Base-by-base conservation (phyloP, 2,329 filamentous ascomycete species). In the Lizonia empirigonia region DNA sequence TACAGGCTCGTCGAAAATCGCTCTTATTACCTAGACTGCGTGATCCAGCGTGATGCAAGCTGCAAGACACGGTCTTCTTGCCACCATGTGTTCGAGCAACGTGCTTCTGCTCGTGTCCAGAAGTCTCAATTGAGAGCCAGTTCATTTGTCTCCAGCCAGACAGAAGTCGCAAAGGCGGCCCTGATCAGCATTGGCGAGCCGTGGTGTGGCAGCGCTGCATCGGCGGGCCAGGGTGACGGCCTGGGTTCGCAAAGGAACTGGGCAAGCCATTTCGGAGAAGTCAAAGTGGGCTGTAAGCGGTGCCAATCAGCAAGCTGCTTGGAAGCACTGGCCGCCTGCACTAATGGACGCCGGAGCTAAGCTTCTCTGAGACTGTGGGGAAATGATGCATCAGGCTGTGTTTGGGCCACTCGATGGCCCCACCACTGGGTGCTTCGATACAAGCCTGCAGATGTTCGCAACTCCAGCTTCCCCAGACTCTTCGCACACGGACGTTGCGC, bases 391-490 rank as follows among this genome's bases (percentile, higher is more conserved):
- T 37, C 15, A 15, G 33, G 24, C 35, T 22, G 20, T 49, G 42
- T 36, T 40, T 38, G 44, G 50, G 15, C 48, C 52, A 48, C 48
- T 37, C 22, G 45, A 36, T 23, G 35, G 40, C 34, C 35, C 47
- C 34, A 27, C 44, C 34, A 35, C 13, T 50, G 29, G 19, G 23
- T 35, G 22, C 15, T 24, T 44, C 41, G 37, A 47, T 42, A 30
- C 23, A 42, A 41, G 19, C 30, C 37, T 42, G 50, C 50, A 54
- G 58, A 53, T 57, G 44, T 53, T 44, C 37, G 35, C 42, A 34
- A 51, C 41, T 55, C 51, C 54, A 58, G 59, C 52, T 66, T 62
- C 62, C 62, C 63, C 62, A 64, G 62, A 53, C 62, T 66, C 60
- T 50, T 44, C 26, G 40, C 41, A 36, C 54, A 52, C 41, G 45